These are phyloP conservation scores for Xanthoceras sorbifolium DNA, from an alignment of 345 rosid species.

Conservation along the genomic window DNA sequence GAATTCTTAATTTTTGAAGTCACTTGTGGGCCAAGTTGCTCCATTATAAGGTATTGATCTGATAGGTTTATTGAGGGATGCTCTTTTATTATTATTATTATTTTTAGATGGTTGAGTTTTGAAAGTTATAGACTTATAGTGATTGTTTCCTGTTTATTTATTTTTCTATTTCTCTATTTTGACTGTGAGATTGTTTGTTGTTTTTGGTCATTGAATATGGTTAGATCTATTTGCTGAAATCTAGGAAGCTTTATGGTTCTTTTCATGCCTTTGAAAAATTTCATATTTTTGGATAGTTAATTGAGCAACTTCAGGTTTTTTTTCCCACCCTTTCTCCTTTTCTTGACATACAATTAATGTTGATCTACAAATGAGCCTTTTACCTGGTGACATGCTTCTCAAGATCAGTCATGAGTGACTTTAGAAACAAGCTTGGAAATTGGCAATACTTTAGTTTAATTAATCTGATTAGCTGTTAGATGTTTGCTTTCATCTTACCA, in stretches of 20 bases:
- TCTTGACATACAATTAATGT: too few species aligned
- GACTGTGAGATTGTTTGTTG: background rate
- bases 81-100: background rate
- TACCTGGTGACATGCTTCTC: too few species aligned
- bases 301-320: background rate
- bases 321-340: background rate
- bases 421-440: too few species aligned
- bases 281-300: background rate
- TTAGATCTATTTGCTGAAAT: background rate
- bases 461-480: background rate
- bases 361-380: too few species aligned
- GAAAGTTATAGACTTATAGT: background rate
- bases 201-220: background rate
- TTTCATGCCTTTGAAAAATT: background rate
- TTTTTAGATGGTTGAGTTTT: background rate
- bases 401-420: background rate
- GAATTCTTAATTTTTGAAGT: slow-evolving; percentile 13
- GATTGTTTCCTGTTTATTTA: background rate
- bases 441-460: background rate
- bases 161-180: background rate
- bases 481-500: background rate
- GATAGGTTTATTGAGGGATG: background rate
- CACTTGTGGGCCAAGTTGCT: slow-evolving; percentile 12
- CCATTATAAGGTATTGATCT: background rate
- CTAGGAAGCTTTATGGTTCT: background rate